Conservation (phyloP, 176 grass and related monocot genomes). For the Neostapfia colusana region DNA sequence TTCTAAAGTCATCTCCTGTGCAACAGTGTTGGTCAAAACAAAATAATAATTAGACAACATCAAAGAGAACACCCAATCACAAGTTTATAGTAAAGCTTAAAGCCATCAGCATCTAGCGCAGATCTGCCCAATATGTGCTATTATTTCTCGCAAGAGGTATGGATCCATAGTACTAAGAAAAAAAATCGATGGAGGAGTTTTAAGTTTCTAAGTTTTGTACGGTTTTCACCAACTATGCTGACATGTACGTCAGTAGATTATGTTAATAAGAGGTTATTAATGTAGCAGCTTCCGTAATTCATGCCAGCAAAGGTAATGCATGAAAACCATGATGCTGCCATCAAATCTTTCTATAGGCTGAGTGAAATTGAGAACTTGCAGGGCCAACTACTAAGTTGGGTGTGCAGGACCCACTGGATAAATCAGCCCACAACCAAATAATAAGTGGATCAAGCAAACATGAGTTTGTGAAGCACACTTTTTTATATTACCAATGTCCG, state of each 20-base stretch:
- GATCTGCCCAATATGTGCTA: not conserved
- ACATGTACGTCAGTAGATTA: not conserved
- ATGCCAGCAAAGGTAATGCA: constrained; percentile 39
- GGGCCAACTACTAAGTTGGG: constrained; percentile 18
- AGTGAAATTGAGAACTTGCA: constrained; percentile 66
- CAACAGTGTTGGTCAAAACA: constrained; percentile 9
- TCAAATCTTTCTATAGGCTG: constrained; percentile 51
- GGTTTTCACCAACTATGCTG: not conserved
- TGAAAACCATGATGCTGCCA: constrained; percentile 63
- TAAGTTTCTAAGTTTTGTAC: too few species aligned
- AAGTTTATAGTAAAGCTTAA: not conserved
- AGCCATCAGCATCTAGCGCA: not conserved
- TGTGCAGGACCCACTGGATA: constrained; percentile 66
- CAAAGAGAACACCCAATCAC: not conserved
- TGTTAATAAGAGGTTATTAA: constrained; percentile 20
- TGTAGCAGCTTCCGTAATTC: constrained; percentile 66
- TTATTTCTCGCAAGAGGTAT: not conserved
- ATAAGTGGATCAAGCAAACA: not conserved
- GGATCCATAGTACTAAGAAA: not conserved
- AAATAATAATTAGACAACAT: not conserved
- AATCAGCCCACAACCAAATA: constrained; percentile 38
- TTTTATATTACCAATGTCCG: not conserved
- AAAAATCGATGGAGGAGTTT: too few species aligned
- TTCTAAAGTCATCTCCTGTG: constrained; percentile 83
- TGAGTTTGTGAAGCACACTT: not conserved